Evolutionary conservation across 2,329 filamentous ascomycete genomes (phyloP), one percentile per base, ranked within the genome.

Genomic region (Elsinoe perseae): DNA sequence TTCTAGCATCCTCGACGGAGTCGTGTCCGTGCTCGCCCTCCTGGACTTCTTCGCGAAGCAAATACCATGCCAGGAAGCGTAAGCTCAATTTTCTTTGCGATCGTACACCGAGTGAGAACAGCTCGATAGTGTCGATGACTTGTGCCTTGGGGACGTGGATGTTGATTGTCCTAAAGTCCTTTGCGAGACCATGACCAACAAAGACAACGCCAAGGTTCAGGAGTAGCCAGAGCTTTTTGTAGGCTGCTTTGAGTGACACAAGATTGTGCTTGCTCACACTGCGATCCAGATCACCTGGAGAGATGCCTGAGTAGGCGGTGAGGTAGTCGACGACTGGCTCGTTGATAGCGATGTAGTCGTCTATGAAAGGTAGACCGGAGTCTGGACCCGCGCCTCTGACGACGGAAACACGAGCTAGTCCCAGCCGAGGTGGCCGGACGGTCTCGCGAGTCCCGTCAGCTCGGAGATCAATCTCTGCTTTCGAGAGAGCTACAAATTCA

Each of bases 151-250:
- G 93, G 0, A 98, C 87, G 69, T 96, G 89, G 56, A 98, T 96
- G 70, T 98, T 98, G 72, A 95, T 95, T 56, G 95, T 95, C 54
- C 93, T 89, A 73, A 98, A 97, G 71, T 98, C 93, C 64, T 93
- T 92, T 62, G 89, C 89, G 40, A 98, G 77, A 3, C 92, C 92
- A 66, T 98, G 93, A 2, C 93, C 93, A 4, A 98, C 81, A 68
- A 98, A 98, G 60, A 88, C 83, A 72, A 90, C 95, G 48, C 93
- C 93, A 0, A 97, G 79, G 67, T 98, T 98, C 28, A 98, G 80
- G 16, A 98, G 79, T 14, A 97, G 82, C 95, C 95, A 98, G 27
- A 98, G 83, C 70, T 96, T 96, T 73, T 98, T 98, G 77, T 97
- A 98, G 1, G 89, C 91, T 57, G 87, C 81, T 69, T 98, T 98